Base-by-base conservation (phyloP, 495 filamentous ascomycete species). In the Hyaloscypha finlandica region DNA sequence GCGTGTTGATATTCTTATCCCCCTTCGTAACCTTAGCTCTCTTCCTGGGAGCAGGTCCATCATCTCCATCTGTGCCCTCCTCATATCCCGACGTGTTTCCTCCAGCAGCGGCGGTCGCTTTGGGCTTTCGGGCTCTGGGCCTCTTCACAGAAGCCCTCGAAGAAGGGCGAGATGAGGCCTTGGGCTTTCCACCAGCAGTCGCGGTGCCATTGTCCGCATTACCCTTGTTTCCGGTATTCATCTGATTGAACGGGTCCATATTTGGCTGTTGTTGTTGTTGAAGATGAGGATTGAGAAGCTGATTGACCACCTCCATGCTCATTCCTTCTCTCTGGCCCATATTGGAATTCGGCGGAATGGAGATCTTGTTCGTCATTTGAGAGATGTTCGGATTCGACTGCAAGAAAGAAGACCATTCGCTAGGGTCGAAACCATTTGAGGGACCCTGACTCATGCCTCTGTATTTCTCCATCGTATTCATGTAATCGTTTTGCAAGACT, bases 1-100 rank as follows among this genome's bases (percentile, higher is more conserved):
- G 84, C 6, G 86, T 83, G 55, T 86, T 89, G 33, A 85, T 86
- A 48, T 83, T 88, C 78, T 88, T 87, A 42, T 90, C 85, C 5
- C 89, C 86, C 73, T 88, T 86, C 30, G 84, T 90, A 30, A 90
- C 79, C 70, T 88, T 92, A 22, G 91, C 93, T 71, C 90, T 81
- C 82, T 91, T 90, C 80, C 89, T 87, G 68, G 82, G 77, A 14
- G 86, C 83, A 70, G 80, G 79, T 5, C 78, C 75, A 14, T 92
- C 90, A 37, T 86, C 81, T 20, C 81, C 82, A 64, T 93, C 90
- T 12, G 90, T 91, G n/a, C 81, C 83, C 70, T 86, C 81, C 80
- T 92, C 89, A 71, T 88, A 90, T 8, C 89, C 90, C 11, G 89
- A 86, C 6, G 83, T 85, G 67, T 81, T 84, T 20, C 84, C 84